These are phyloP conservation scores for Friedmanniomyces simplex DNA, from an alignment of 495 filamentous ascomycete genomes.

Conservation along the genomic window DNA sequence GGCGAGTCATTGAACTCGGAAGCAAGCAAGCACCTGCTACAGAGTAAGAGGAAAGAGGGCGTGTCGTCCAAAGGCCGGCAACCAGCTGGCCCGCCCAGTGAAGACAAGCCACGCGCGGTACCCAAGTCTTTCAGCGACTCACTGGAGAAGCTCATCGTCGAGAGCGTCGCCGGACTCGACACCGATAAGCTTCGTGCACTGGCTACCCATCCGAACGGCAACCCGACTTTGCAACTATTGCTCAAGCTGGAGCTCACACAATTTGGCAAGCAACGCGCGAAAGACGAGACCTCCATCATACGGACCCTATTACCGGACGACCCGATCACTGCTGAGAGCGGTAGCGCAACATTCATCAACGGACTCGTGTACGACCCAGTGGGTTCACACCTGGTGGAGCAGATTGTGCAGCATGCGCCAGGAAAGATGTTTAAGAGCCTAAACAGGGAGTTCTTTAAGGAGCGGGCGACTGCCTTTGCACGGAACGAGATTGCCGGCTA, in stretches of 20 bases:
- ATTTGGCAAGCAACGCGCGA: constrained; percentile 51
- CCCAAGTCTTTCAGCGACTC: constrained; percentile 68
- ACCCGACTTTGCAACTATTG: constrained; percentile 78
- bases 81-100: constrained; percentile 27
- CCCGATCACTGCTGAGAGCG: constrained; percentile 45
- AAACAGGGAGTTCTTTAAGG: constrained; percentile 61
- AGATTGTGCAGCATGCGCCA: constrained; percentile 64
- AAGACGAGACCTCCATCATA: constrained; percentile 51
- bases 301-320: constrained; percentile 55
- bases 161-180: constrained; percentile 59
- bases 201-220: constrained; percentile 77
- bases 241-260: constrained; percentile 71
- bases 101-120: constrained; percentile 40
- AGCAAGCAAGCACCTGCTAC: constrained; percentile 56
- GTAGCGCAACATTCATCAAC: constrained; percentile 62
- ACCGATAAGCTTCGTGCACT: constrained; percentile 65
- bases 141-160: constrained; percentile 64
- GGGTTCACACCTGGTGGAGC: constrained; percentile 81
- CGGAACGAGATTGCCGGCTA: constrained; percentile 86
- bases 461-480: constrained; percentile 62
- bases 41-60: constrained; percentile 84
- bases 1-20: constrained; percentile 62
- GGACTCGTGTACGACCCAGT: constrained; percentile 79
- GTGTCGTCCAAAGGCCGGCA: constrained; percentile 42
- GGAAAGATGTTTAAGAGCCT: constrained; percentile 83